Percentiles rank a stretch among this genome's conserved stretches.
Conservation (phyloP, 164 flowering plant species). For the Stephania cephalantha region DNA sequence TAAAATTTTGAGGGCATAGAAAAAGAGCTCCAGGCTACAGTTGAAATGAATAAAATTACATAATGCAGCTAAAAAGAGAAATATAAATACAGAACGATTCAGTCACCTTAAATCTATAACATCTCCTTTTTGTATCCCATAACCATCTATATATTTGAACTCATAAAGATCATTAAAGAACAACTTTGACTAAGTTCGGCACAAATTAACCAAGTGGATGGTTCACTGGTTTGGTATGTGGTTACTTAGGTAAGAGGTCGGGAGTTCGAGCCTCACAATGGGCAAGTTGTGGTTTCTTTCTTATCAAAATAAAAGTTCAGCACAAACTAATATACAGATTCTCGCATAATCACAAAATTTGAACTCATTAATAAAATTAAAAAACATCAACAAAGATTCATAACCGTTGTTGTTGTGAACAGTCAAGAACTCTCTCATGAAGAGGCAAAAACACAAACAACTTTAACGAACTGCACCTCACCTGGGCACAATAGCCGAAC, state of each 20-base stretch:
- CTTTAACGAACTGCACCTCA: conserved; percentile 13
- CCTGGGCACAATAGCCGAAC: conserved; percentile 98
- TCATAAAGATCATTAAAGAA: background rate
- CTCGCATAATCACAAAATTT: background rate
- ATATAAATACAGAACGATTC: background rate
- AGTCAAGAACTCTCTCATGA: background rate
- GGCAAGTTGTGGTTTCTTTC: too few relatives aligned
- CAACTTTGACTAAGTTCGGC: background rate
- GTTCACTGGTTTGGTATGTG: too few relatives aligned
- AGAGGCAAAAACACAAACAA: background rate
- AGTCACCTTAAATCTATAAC: background rate
- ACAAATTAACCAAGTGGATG: background rate
- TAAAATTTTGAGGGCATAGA: background rate
- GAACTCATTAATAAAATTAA: background rate
- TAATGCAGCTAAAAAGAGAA: background rate
- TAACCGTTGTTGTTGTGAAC: background rate
- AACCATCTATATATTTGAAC: background rate
- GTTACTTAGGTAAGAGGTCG: too few relatives aligned
- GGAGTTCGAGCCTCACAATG: too few relatives aligned
- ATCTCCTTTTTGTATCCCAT: background rate
- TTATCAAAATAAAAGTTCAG: background rate
- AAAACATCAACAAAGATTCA: background rate
- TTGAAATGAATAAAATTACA: background rate
- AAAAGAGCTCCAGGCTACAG: background rate
- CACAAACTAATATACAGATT: background rate